Evolutionary conservation across 108 stramenopile genomes (phyloP), one percentile per base, ranked within the genome.

Genomic region (Nitzschia sp.): DNA sequence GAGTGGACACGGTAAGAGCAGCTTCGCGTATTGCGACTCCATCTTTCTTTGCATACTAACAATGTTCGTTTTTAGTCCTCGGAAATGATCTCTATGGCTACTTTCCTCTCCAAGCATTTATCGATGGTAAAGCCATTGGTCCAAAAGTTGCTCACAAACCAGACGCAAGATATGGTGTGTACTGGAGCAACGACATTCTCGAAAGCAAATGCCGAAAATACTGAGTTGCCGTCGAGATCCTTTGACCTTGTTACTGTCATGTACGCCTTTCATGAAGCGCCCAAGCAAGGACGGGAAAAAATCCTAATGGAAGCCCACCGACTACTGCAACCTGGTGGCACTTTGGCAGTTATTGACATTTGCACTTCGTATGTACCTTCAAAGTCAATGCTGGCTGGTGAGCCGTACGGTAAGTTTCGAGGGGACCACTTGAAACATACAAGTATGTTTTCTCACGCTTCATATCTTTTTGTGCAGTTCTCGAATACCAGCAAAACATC

Each of bases 401-500:
- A 94, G 70, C 93, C 93, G 3, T 94, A 89, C 57, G 87, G 72
- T 70, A 68, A 34, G 67, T 68, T 24, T n/a, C n/a, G n/a, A n/a
- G n/a, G 2, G 2, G n/a, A 0, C 17, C n/a, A 46, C 46, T n/a
- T 17, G 18, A 0, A n/a, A n/a, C 46, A n/a, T 46, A 46, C 46
- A 0, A 1, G 46, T 0, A 46, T 46, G 46, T 1, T 46, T n/a
- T n/a, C n/a, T 26, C 54, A 54, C 54, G 0, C 15, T 19, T 59
- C 19, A 9, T 59, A 17, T 8, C 28, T 26, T 19, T 34, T 0
- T 59, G 17, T 29, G 28, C 11, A 46, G 63, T 91, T 29, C 45
- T 89, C 17, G 93, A 94, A 64, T 94, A 91, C 74, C 84, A 94
- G 64, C 74, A 87, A 64, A 94, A 94, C 74, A 94, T 94, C 36